Percentiles rank a stretch among this genome's conserved stretches.
Evolutionary conservation across 1,284 basidiomycete genomes (phyloP).

Genomic region (Mycena sp.): DNA sequence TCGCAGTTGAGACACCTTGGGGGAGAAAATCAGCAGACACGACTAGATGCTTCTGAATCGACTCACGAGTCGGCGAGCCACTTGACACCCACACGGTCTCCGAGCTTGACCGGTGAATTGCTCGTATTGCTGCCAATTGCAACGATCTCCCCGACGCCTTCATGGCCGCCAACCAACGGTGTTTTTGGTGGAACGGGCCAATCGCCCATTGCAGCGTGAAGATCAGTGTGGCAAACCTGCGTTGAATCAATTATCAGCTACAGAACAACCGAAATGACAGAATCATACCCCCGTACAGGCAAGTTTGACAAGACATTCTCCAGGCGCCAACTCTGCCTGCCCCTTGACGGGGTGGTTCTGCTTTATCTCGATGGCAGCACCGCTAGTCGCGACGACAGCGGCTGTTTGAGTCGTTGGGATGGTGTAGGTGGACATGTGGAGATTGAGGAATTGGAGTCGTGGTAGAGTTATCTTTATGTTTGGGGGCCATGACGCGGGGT

Average conservation of each 20-base stretch:
- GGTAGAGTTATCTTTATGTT: no score
- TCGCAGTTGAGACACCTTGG: conserved; percentile 71
- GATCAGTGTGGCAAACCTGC: conserved; percentile 77
- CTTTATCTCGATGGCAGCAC: conserved; percentile 55
- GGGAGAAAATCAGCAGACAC: not conserved
- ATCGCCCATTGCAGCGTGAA: conserved; percentile 77
- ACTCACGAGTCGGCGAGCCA: conserved; percentile 79
- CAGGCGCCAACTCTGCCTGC: conserved; percentile 74
- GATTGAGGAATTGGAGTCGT: not conserved
- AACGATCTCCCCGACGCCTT: conserved; percentile 81
- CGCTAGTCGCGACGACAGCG: conserved; percentile 62
- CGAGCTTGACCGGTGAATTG: conserved; percentile 70
- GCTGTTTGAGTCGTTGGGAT: conserved; percentile 74
- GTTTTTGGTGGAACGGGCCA: conserved; percentile 76
- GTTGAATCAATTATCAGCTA: not conserved
- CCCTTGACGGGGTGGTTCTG: conserved; percentile 68
- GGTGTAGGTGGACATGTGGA: conserved; percentile 28
- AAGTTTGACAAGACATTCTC: conserved; percentile 86
- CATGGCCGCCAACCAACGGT: conserved; percentile 88
- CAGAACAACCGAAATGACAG: not conserved
- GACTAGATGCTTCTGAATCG: not conserved
- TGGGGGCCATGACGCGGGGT: no score
- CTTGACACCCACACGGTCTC: conserved; percentile 90
- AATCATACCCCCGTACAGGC: conserved; percentile 66
- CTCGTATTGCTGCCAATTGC: conserved; percentile 78